Base-by-base conservation (phyloP, 768 basidiomycete genomes). In the Naganishia friedmannii region DNA sequence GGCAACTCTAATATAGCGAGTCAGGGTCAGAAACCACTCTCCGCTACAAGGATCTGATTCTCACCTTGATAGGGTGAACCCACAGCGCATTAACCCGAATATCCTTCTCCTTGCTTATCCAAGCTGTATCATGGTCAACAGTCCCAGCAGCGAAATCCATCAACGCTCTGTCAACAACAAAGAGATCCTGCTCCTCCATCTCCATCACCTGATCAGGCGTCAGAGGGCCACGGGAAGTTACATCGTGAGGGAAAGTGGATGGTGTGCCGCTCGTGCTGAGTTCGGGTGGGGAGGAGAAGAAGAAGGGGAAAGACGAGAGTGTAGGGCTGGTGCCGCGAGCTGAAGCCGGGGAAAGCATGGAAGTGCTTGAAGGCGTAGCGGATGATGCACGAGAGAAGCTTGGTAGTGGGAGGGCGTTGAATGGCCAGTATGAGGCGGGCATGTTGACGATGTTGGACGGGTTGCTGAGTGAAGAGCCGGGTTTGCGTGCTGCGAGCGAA, bases 41-140 rank as follows among this genome's bases (percentile, higher is more conserved):
- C 28, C n/a, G 45, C 9, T 46, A n/a, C 42, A 12, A 17, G 28
- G 29, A 28, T 13, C 6, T 21, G 3, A 15, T 34, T 5, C 65
- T 34, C 32, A 70, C 70, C 65, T 70, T 70, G 65, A 70, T 70
- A 21, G 70, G 70, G 34, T 70, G 70, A 29, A 70, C 54, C 48
- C 53, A 55, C 37, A 70, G 23, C 55, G 17, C 26, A 17, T 65
- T 66, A 3, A 70, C 65, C 65, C 65, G 55, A 13, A 70, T 65
- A 69, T 69, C 68, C 31, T 42, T 69, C 17, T 69, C 68, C 57
- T 17, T 23, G 26, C 29, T n/a, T 42, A 29, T 54, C 45, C 67
- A 34, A 17, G 13, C 39, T 29, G 31, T 32, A 26, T 58, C 55
- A 9, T 31, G 37, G 2, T 21, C 67, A 29, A 12, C 34, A 17